Evolutionary conservation across 441 rosid species (phyloP).

Genomic region (Pelargonium fulgidum): DNA sequence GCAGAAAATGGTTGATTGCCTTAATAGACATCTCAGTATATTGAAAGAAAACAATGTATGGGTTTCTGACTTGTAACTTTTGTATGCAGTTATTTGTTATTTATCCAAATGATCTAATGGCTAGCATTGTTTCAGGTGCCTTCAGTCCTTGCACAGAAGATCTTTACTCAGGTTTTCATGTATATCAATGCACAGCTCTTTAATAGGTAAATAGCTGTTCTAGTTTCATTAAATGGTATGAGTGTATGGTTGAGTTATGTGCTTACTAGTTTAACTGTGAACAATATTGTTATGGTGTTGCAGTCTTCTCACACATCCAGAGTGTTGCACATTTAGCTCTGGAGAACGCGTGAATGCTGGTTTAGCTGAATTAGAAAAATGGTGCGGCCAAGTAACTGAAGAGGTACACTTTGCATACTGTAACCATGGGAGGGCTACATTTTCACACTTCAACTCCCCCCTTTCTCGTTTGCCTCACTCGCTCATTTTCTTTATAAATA

Average conservation of each 20-base stretch:
- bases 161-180: not conserved
- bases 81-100: not conserved
- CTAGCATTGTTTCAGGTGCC: not conserved
- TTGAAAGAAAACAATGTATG: slow-evolving; percentile 57
- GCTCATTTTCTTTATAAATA: too few relatives aligned
- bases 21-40: slow-evolving; percentile 34
- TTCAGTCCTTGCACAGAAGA: not conserved
- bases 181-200: not conserved
- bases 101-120: not conserved
- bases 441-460: not conserved
- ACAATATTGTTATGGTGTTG: slow-evolving; percentile 18
- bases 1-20: slow-evolving; percentile 39
- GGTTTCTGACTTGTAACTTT: not conserved
- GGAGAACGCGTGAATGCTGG: slow-evolving; percentile 63
- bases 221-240: slow-evolving; percentile 10
- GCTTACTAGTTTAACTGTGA: slow-evolving; percentile 13
- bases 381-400: slow-evolving; percentile 49
- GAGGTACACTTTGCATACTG: slow-evolving; percentile 35
- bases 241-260: not conserved
- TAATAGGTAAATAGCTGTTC: slow-evolving; percentile 27
- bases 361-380: slow-evolving; percentile 48
- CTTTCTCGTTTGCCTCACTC: not conserved
- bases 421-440: not conserved
- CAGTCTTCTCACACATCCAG: slow-evolving; percentile 61
- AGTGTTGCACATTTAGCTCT: slow-evolving; percentile 58